These are phyloP conservation scores for Geotrichum macrosporum DNA, from an alignment of 1,139 yeast species.

Conservation along the genomic window DNA sequence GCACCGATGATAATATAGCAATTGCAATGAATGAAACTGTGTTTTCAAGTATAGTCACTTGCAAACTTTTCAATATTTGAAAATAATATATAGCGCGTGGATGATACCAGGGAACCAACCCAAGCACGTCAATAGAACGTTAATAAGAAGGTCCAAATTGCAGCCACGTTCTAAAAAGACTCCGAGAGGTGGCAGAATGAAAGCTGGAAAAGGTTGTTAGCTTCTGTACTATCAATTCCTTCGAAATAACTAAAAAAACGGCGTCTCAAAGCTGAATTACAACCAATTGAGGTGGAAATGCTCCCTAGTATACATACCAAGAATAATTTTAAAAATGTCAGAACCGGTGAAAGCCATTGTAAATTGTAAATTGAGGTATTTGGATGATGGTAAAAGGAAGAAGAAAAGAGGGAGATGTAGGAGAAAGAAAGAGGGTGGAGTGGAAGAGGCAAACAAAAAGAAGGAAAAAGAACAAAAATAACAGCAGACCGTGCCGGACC, in stretches of 20 bases:
- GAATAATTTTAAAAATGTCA: constrained; percentile 54
- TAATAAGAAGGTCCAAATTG: constrained; percentile 51
- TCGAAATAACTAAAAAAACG: too few species aligned
- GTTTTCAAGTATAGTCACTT: too few species aligned
- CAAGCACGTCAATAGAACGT: constrained; percentile 55
- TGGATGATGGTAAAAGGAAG: neutral
- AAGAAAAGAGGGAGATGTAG: neutral
- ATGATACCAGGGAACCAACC: constrained; percentile 59
- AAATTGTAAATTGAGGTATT: neutral
- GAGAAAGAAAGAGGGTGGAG: neutral
- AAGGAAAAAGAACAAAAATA: neutral
- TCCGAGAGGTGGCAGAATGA: constrained; percentile 69
- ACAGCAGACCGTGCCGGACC: neutral
- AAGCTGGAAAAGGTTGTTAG: constrained; percentile 39
- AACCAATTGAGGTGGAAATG: neutral
- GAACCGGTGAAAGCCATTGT: constrained; percentile 37
- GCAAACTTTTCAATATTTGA: constrained; percentile 24
- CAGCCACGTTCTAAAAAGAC: constrained; percentile 70
- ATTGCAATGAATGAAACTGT: too few species aligned
- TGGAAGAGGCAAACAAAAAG: neutral
- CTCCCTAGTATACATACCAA: constrained; percentile 38
- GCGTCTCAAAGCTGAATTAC: neutral
- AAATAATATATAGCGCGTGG: constrained; percentile 60
- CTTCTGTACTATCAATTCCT: neutral
- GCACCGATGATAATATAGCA: too few species aligned